A percentile compares a stretch with the other conserved stretches of the same genome.
Conservation (phyloP, 2,329 filamentous ascomycete genomes). For the Diplodia seriata region DNA sequence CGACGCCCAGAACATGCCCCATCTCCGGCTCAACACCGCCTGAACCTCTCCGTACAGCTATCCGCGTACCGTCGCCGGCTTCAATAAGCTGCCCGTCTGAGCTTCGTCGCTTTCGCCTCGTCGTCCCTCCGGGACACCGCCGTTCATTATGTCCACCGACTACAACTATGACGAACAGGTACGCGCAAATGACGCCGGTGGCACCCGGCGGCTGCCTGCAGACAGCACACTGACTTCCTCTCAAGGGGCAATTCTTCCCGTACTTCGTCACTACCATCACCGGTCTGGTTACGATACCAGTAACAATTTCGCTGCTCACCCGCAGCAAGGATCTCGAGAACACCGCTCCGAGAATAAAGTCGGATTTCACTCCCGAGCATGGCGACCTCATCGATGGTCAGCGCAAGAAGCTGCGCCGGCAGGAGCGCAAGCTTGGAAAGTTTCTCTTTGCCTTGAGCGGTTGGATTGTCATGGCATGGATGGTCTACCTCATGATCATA, state of each 20-base stretch:
- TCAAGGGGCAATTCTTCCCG: constrained; percentile 93
- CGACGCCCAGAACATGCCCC: constrained; percentile 24
- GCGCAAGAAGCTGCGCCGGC: constrained; percentile 85
- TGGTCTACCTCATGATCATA: constrained; percentile 87
- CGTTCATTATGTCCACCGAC: constrained; percentile 79
- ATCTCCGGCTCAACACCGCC: constrained; percentile 11
- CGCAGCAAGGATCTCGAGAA: constrained; percentile 79
- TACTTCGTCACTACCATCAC: constrained; percentile 96
- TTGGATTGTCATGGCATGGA: constrained; percentile 84
- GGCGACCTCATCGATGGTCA: constrained; percentile 81
- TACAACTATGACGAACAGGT: constrained; percentile 98
- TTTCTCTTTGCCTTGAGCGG: constrained; percentile 76
- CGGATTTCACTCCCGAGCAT: constrained; percentile 82
- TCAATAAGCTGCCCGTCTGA: not conserved
- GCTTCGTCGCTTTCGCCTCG: constrained; percentile 18
- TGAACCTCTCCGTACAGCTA: constrained; percentile 1
- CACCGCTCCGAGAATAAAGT: constrained; percentile 81
- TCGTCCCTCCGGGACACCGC: constrained; percentile 31
- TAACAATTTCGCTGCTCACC: constrained; percentile 87
- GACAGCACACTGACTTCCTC: constrained; percentile 34
- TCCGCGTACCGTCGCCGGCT: constrained; percentile 3
- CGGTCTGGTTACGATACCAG: constrained; percentile 83
- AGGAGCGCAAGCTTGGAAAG: constrained; percentile 87
- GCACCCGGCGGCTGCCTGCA: not conserved
- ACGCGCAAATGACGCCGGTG: constrained; percentile 37